These are phyloP conservation scores for Candida schatavii DNA, from an alignment of 805 yeast species.

Conservation along the genomic window DNA sequence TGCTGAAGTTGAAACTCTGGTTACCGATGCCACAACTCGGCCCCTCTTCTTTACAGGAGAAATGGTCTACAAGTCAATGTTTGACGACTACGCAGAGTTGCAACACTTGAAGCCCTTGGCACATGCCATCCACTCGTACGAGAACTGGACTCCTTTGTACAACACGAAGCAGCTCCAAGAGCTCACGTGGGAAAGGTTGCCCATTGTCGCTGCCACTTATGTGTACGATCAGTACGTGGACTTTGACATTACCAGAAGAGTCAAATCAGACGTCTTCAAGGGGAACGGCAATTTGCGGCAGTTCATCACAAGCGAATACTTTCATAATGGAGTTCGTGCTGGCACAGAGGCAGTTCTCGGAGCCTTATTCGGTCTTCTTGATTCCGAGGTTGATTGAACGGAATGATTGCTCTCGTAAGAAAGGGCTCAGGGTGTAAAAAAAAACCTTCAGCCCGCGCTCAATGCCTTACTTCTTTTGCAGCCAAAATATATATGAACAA, in stretches of 20 bases:
- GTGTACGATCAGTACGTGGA: slow-evolving; percentile 52
- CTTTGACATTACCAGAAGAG: slow-evolving; percentile 38
- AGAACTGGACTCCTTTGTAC: slow-evolving; percentile 37
- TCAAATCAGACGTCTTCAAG: slow-evolving; percentile 26
- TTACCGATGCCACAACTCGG: slow-evolving; percentile 7
- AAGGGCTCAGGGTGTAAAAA: no score
- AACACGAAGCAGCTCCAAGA: slow-evolving; percentile 24
- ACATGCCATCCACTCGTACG: slow-evolving; percentile 28
- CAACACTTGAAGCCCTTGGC: slow-evolving; percentile 40
- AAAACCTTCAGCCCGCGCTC: no score
- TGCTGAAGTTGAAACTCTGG: slow-evolving; percentile 4
- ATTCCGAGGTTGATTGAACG: slow-evolving; percentile 38
- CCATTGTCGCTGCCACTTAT: slow-evolving; percentile 51
- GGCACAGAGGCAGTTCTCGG: slow-evolving; percentile 39
- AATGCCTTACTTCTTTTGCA: no score
- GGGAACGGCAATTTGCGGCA: slow-evolving; percentile 36
- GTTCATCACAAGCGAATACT: slow-evolving; percentile 46
- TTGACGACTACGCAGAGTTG: slow-evolving; percentile 46
- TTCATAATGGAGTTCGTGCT: slow-evolving; percentile 50
- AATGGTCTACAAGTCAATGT: slow-evolving; percentile 53
- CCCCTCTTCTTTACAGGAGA: slow-evolving; percentile 51
- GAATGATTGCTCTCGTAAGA: no score
- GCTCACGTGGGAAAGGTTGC: slow-evolving; percentile 33
- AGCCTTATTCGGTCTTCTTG: slow-evolving; percentile 36
- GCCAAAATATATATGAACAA: no score